Conservation (phyloP, 768 basidiomycete species). For the Sutorius australiensis region DNA sequence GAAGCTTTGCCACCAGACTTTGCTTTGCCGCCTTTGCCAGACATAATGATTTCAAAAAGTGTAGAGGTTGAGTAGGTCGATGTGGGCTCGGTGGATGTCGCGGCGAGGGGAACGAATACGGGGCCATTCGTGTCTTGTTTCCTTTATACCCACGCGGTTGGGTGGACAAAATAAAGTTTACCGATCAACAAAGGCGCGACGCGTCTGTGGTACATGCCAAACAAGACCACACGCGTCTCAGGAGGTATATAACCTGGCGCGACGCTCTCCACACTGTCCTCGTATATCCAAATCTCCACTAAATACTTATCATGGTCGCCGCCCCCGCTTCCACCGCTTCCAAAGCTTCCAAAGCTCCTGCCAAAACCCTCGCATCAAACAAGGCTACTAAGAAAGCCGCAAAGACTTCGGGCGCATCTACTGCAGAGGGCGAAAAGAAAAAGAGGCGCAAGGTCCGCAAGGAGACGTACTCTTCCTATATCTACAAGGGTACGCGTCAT, state of each 20-base stretch:
- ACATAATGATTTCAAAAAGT: constrained; percentile 22
- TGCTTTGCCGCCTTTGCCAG: constrained; percentile 52
- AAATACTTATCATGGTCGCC: constrained; percentile 52
- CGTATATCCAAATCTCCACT: constrained; percentile 14
- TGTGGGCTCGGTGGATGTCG: not conserved
- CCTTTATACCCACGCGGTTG: constrained; percentile 29
- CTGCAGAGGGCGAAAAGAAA: constrained; percentile 78
- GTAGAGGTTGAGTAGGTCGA: not conserved
- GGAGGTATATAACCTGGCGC: constrained; percentile 16
- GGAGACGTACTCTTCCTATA: constrained; percentile 93
- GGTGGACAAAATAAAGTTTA: constrained; percentile 32
- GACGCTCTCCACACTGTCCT: not conserved
- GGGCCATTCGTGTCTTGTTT: not conserved
- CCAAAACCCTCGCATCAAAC: constrained; percentile 37
- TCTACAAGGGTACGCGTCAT: constrained; percentile 70
- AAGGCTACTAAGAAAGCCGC: constrained; percentile 51
- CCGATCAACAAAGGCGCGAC: constrained; percentile 37
- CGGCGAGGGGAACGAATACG: constrained; percentile 9
- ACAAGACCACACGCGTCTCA: constrained; percentile 37
- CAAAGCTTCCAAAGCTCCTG: constrained; percentile 44
- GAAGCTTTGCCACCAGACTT: constrained; percentile 64
- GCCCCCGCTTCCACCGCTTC: constrained; percentile 42
- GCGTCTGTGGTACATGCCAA: constrained; percentile 31
- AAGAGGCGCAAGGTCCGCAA: constrained; percentile 83
- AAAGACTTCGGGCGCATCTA: constrained; percentile 50